Evolutionary conservation across 2,329 filamentous ascomycete genomes (phyloP).

Genomic region (Chrysoporthe puriensis): DNA sequence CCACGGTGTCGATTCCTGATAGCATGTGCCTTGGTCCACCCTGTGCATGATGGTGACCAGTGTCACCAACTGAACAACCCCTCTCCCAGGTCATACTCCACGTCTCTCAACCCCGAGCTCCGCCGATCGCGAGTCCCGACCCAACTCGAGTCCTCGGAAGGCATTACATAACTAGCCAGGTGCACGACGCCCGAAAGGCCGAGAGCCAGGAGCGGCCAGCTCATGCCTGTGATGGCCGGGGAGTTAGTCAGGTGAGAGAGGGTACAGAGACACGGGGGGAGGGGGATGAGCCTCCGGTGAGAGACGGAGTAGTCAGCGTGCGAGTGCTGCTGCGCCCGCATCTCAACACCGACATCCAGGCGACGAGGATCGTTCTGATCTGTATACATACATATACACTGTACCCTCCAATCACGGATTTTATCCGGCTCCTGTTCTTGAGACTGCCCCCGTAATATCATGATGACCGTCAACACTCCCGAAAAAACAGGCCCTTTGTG

Average conservation of each 20-base stretch:
- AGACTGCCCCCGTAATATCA: background rate
- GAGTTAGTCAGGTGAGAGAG: no score
- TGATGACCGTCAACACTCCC: background rate
- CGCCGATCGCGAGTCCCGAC: background rate
- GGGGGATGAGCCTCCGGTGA: no score
- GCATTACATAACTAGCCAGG: no score
- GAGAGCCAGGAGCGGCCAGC: no score
- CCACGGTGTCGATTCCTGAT: background rate
- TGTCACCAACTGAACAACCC: background rate
- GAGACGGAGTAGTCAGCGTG: no score
- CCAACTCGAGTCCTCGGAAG: background rate
- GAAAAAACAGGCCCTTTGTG: no score
- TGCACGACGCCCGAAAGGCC: no score
- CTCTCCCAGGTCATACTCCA: background rate
- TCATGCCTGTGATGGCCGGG: no score
- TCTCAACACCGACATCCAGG: background rate
- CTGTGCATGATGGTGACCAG: background rate
- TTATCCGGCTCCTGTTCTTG: background rate
- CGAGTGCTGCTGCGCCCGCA: background rate
- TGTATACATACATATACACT: background rate
- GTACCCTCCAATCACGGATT: background rate
- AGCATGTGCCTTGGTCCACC: background rate
- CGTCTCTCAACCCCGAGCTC: background rate
- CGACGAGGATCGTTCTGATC: background rate
- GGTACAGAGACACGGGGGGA: no score